Evolutionary conservation across 2,329 filamentous ascomycete species (phyloP), one percentile per base, ranked within the genome.

Genomic region (Dothiorella sarmentorum): DNA sequence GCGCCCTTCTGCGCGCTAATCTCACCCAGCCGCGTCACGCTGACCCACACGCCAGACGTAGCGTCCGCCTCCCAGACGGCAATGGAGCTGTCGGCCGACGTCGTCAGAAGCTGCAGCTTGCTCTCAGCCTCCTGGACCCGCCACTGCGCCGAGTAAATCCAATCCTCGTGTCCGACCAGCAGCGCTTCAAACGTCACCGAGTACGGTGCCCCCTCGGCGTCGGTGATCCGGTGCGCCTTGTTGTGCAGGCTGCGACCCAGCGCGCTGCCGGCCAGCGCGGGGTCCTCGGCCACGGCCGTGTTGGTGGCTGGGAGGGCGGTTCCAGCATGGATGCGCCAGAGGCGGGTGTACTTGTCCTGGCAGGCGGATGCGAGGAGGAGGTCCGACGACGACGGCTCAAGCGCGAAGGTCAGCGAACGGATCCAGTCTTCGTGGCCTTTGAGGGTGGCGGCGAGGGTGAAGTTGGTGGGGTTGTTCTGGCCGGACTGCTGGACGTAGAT

Each of bases 371-470:
- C 91, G 18, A 99, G 81, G 20, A 97, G 75, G 3, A 96, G 71
- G 69, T 97, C 92, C 55, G 83, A 83, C 0, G 76, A 72, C 0
- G 74, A 64, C 20, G 76, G 75, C 2, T 56, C 31, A 1, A 77
- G 78, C 1, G 84, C 83, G 64, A 99, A 94, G 62, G 87, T 87
- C 11, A 99, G 79, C 13, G 91, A 93, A 47, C 93, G 82, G 45
- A 99, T 85, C 94, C 94, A 99, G 59, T 90, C 93, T 74, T 99
- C 94, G 67, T 99, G 94, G 3, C 94, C 94, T 0, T 85, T 82
- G 18, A 99, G 81, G 0, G 86, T 92, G 11, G 91, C 89, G 61
- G 89, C 86, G 7, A 89, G 80, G 26, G 81, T 78, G 66, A 96
- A 96, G 1, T 82, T 74, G 2, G 71, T 64, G n/a, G n/a, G n/a